Conservation (phyloP, 2,329 filamentous ascomycete species). For the Penicillium sp. region DNA sequence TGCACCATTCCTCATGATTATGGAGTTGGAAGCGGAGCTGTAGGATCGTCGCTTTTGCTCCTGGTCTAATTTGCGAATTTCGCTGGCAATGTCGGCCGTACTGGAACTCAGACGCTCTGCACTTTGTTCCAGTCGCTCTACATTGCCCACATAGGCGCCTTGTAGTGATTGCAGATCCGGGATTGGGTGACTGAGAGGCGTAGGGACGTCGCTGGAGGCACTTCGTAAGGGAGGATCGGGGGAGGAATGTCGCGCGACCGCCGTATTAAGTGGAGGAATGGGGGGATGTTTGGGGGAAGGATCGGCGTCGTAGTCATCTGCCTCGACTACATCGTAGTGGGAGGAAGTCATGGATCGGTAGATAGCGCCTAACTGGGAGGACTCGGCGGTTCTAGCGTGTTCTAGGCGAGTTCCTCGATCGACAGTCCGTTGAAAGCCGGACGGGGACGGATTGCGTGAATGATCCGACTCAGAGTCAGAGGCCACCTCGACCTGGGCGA, state of each 20-base stretch:
- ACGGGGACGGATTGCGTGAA: slow-evolving; percentile 31
- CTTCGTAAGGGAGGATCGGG: slow-evolving; percentile 39
- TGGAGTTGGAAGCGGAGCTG: slow-evolving; percentile 45
- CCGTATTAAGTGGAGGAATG: slow-evolving; percentile 31
- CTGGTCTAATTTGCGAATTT: slow-evolving; percentile 47
- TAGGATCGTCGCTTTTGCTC: slow-evolving; percentile 47
- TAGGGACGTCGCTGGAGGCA: slow-evolving; percentile 42
- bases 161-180: slow-evolving; percentile 53
- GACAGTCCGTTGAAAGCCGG: slow-evolving; percentile 32
- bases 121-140: slow-evolving; percentile 50
- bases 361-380: slow-evolving; percentile 33
- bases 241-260: slow-evolving; percentile 24
- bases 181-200: slow-evolving; percentile 50
- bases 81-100: slow-evolving; percentile 46
- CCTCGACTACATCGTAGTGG: slow-evolving; percentile 50
- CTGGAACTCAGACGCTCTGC: slow-evolving; percentile 51
- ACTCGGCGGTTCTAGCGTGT: slow-evolving; percentile 28
- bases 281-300: slow-evolving; percentile 22
- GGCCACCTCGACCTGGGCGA: slow-evolving; percentile 43
- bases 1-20: slow-evolving; percentile 41
- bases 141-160: slow-evolving; percentile 52
- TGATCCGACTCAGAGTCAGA: slow-evolving; percentile 39
- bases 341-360: slow-evolving; percentile 40
- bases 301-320: slow-evolving; percentile 48
- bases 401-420: slow-evolving; percentile 32